These are phyloP conservation scores for Cryptococcus deneoformans DNA, from an alignment of 1,284 basidiomycete species.

Conservation along the genomic window DNA sequence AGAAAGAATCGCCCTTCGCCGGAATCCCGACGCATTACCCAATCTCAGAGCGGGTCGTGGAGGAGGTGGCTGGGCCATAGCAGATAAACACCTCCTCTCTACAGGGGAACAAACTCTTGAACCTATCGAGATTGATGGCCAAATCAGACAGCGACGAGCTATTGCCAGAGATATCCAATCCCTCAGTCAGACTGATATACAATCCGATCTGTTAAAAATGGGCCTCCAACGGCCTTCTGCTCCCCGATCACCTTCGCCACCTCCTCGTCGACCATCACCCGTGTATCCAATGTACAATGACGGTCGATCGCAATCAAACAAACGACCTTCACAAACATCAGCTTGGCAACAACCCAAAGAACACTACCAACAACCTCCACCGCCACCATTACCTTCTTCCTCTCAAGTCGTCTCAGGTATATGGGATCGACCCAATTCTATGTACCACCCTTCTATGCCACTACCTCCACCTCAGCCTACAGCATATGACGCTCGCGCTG, in stretches of 20 bases:
- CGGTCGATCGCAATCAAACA: background rate
- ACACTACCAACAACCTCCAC: background rate
- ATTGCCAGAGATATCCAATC: conserved; percentile 8
- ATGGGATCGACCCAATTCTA: background rate
- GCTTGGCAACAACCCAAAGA: background rate
- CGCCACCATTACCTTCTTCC: background rate
- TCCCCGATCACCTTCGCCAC: background rate
- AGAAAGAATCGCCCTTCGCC: conserved; percentile 24
- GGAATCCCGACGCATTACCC: conserved; percentile 23
- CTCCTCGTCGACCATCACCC: background rate
- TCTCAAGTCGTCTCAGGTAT: background rate
- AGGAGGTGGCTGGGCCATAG: conserved; percentile 28
- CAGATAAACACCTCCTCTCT: conserved; percentile 19
- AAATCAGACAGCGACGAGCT: conserved; percentile 16
- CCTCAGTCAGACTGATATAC: conserved; percentile 8
- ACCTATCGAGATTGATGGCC: conserved; percentile 14
- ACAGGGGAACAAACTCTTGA: conserved; percentile 15
- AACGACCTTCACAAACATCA: background rate
- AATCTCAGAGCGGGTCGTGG: conserved; percentile 28
- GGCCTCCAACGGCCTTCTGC: conserved; percentile 3
- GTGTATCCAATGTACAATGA: background rate
- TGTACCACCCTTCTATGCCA: background rate
- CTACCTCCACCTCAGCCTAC: background rate
- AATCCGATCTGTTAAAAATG: conserved; percentile 20
- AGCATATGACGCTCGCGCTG: background rate